phyloP scores from a whole-genome alignment of 768 basidiomycete species.

The Mycena indigotica region DNA sequence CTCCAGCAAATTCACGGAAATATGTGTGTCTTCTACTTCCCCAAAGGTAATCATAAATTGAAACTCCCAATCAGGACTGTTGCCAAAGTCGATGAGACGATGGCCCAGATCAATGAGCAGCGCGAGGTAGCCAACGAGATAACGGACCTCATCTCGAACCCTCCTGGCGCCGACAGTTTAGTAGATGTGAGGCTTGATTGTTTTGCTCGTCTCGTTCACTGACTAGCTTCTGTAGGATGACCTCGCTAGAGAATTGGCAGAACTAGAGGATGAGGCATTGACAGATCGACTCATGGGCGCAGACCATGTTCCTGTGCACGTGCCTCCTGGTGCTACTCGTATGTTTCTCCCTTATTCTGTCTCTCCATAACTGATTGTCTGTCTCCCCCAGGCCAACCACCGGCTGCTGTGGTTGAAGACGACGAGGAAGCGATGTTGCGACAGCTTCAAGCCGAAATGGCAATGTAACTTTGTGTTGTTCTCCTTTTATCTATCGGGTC shows the following conservation, averaged over 20 bases:
- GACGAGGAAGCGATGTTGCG: conserved; percentile 91
- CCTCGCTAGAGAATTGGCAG: conserved; percentile 76
- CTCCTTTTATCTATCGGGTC: conserved; percentile 22
- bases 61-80: conserved; percentile 55
- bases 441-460: conserved; percentile 84
- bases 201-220: conserved; percentile 6
- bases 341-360: not conserved
- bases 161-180: conserved; percentile 53
- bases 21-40: conserved; percentile 59
- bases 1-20: conserved; percentile 87
- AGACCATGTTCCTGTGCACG: conserved; percentile 86
- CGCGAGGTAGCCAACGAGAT: conserved; percentile 93
- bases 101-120: conserved; percentile 87
- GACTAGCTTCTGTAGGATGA: conserved; percentile 57
- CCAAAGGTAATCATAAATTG: not conserved
- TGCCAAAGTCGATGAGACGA: conserved; percentile 87
- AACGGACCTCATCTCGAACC: conserved; percentile 81
- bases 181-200: conserved; percentile 67
- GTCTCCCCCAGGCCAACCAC: conserved; percentile 32
- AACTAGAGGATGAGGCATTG: conserved; percentile 86
- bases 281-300: conserved; percentile 84
- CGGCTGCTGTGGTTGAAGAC: conserved; percentile 62
- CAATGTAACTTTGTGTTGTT: conserved; percentile 58
- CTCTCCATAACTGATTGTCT: not conserved
- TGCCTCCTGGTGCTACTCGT: conserved; percentile 58